Percentiles rank a stretch among this genome's conserved stretches.
These are phyloP conservation scores for Fusarium chaquense DNA, from an alignment of 2,329 filamentous ascomycete genomes.

Conservation along the genomic window DNA sequence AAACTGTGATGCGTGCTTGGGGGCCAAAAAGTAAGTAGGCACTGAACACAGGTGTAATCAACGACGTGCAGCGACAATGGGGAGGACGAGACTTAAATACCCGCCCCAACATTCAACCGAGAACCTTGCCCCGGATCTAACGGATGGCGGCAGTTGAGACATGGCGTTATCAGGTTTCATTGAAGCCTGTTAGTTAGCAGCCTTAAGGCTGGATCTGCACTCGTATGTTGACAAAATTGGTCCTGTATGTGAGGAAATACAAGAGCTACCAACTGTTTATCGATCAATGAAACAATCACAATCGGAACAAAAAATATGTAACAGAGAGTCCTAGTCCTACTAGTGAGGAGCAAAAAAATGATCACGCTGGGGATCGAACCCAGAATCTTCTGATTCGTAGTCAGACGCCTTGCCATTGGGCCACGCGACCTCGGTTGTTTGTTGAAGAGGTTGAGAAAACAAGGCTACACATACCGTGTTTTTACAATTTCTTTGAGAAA, in stretches of 20 bases:
- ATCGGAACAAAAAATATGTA: not conserved
- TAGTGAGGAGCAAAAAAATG: conserved; percentile 1
- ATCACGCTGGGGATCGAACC: conserved; percentile 49
- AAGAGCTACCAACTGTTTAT: too few species aligned
- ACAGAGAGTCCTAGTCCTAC: not conserved
- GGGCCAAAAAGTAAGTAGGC: not conserved
- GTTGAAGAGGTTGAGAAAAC: not conserved
- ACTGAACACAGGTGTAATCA: not conserved
- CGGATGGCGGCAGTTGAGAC: conserved; percentile 2
- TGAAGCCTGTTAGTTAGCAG: too few species aligned
- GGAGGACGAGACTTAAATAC: not conserved
- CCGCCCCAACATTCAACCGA: too few species aligned
- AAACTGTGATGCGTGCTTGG: not conserved
- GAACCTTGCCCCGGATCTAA: not conserved
- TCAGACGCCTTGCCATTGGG: conserved; percentile 52
- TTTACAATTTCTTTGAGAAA: fast-evolving
- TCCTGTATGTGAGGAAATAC: too few species aligned
- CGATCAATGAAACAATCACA: fast-evolving
- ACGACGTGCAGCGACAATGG: fast-evolving
- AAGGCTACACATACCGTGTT: fast-evolving
- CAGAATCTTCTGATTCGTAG: conserved; percentile 53
- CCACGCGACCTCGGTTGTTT: conserved; percentile 37
- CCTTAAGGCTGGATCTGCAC: not conserved
- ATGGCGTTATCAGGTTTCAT: not conserved
- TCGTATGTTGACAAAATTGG: too few species aligned